Conservation (phyloP, 306 rosid genomes). For the Prunus persica region Prunus_persica_NCBIv2 NC_034015.1:19425501-19426000, state of each 20-base stretch:
- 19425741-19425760: neutral
- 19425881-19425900: slow-evolving; percentile 37
- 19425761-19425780: slow-evolving; percentile 13
- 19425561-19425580: slow-evolving; percentile 37
- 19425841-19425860: slow-evolving; percentile 13
- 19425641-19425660: slow-evolving; percentile 75
- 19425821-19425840: neutral
- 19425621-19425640: slow-evolving; percentile 22
- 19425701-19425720: neutral
- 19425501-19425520: neutral
- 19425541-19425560: slow-evolving; percentile 43
- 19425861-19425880: slow-evolving; percentile 10
- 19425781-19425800: slow-evolving; percentile 17
- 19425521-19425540: neutral
- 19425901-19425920: slow-evolving; percentile 23
- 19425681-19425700: neutral
- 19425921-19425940: slow-evolving; percentile 17
- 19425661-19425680: slow-evolving; percentile 34
- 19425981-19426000: neutral
- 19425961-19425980: neutral
- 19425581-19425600: slow-evolving; percentile 13
- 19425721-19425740: slow-evolving; percentile 2
- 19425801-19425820: slow-evolving; percentile 8
- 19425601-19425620: slow-evolving; percentile 17
- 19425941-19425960: neutral